A percentile compares a stretch with the other conserved stretches of the same genome.
Conservation (phyloP, 768 basidiomycete species). For the Trametes cinnabarina region DNA sequence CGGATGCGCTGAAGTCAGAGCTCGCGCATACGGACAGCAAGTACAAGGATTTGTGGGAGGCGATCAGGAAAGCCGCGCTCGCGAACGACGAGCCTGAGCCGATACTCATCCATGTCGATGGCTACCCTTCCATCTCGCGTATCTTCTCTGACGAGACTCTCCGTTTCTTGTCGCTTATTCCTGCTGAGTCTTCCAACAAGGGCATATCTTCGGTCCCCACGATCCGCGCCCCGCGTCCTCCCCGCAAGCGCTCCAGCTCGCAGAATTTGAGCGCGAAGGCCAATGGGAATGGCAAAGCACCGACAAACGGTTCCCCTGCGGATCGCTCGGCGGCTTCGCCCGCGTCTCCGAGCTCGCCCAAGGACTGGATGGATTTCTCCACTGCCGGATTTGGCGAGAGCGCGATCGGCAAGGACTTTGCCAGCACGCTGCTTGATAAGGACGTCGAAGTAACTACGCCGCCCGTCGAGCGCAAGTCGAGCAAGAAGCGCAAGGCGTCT, state of each 20-base stretch:
- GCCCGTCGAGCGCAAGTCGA: constrained; percentile 33
- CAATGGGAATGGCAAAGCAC: constrained; percentile 18
- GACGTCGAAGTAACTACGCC: constrained; percentile 58
- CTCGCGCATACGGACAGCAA: constrained; percentile 36
- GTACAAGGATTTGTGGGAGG: constrained; percentile 49
- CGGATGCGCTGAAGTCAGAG: constrained; percentile 55
- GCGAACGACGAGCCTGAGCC: constrained; percentile 18
- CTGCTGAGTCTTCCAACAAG: constrained; percentile 38
- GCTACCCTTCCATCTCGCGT: constrained; percentile 41
- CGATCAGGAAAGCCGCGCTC: constrained; percentile 44
- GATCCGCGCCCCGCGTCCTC: constrained; percentile 19
- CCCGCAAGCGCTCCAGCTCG: constrained; percentile 30
- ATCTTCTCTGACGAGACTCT: constrained; percentile 73
- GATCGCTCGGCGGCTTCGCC: constrained; percentile 14
- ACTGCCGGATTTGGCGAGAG: constrained; percentile 55
- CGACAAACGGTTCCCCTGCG: neutral
- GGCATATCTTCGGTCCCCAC: constrained; percentile 31
- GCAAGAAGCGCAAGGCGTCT: constrained; percentile 33
- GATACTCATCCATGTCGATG: constrained; percentile 31
- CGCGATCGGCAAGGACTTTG: constrained; percentile 44
- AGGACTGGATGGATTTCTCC: constrained; percentile 72
- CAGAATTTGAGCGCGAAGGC: neutral
- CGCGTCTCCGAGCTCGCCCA: constrained; percentile 30
- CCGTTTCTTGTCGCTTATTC: constrained; percentile 46
- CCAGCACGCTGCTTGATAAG: constrained; percentile 54